Conservation (phyloP, 2,329 filamentous ascomycete species). For the Neoarthrinium moseri region DNA sequence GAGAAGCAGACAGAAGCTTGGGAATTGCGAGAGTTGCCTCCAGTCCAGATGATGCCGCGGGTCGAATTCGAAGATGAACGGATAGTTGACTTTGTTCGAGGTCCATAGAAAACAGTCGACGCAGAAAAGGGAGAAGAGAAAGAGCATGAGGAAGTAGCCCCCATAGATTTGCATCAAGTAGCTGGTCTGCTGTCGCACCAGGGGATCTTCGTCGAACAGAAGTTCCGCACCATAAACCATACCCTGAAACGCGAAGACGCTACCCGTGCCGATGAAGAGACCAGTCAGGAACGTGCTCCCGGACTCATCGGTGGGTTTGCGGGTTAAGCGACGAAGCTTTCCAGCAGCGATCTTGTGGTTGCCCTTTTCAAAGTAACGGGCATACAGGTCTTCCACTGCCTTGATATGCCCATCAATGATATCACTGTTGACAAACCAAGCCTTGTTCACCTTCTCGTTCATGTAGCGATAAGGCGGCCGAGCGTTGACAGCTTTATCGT, state of each 20-base stretch:
- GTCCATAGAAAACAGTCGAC: slow-evolving; percentile 83
- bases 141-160: slow-evolving; percentile 83
- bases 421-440: slow-evolving; percentile 90
- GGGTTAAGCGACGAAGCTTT: slow-evolving; percentile 75
- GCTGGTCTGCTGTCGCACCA: slow-evolving; percentile 52
- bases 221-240: slow-evolving; percentile 59
- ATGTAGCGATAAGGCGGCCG: slow-evolving; percentile 78
- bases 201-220: slow-evolving; percentile 45
- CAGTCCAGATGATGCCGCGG: slow-evolving; percentile 83
- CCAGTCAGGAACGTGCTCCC: slow-evolving; percentile 60
- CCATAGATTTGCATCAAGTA: slow-evolving; percentile 88
- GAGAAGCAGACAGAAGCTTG: slow-evolving; percentile 77
- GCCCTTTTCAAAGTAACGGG: slow-evolving; percentile 89
- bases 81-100: slow-evolving; percentile 85
- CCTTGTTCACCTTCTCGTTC: slow-evolving; percentile 85
- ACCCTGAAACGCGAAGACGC: slow-evolving; percentile 66
- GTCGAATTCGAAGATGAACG: slow-evolving; percentile 96
- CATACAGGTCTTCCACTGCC: slow-evolving; percentile 85
- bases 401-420: slow-evolving; percentile 77
- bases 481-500: slow-evolving; percentile 85
- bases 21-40: slow-evolving; percentile 83
- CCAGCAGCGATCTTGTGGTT: slow-evolving; percentile 89
- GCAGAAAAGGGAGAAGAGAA: slow-evolving; percentile 81
- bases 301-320: slow-evolving; percentile 55
- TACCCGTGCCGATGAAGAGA: slow-evolving; percentile 66